Conservation (phyloP, 2,329 filamentous ascomycete genomes). For the Fusarium sp. region DNA sequence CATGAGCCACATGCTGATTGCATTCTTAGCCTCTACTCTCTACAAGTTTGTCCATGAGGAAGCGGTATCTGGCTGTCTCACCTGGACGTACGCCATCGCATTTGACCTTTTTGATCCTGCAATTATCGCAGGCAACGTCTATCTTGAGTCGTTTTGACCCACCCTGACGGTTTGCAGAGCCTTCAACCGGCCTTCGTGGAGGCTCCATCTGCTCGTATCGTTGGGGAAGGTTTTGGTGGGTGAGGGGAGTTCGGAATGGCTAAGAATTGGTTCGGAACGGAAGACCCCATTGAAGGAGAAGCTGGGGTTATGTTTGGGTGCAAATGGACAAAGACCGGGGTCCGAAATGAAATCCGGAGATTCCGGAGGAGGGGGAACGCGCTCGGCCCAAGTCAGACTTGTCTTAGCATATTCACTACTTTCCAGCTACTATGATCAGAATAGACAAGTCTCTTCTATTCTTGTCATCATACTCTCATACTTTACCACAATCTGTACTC, state of each 20-base stretch:
- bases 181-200: conserved; percentile 10
- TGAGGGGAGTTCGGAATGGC: conserved; percentile 16
- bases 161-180: conserved; percentile 13
- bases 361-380: not conserved
- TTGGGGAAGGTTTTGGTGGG: not conserved
- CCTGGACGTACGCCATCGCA: conserved; percentile 56
- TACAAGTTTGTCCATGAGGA: not conserved
- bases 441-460: not conserved
- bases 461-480: not conserved
- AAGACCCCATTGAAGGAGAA: not conserved
- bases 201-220: conserved; percentile 25
- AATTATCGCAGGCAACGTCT: conserved; percentile 56
- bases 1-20: conserved; percentile 49
- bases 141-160: conserved; percentile 56
- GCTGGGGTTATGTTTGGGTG: not conserved
- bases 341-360: not conserved
- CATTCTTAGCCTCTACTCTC: not conserved
- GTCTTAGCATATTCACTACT: not conserved
- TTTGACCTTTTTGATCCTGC: conserved; percentile 55
- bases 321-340: not conserved
- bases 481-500: not conserved
- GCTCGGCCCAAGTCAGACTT: not conserved
- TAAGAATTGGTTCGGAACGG: conserved; percentile 24
- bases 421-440: not conserved
- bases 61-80: conserved; percentile 23